Percentiles rank a stretch among this genome's conserved stretches.
Evolutionary conservation across 179 eudicot species (phyloP).

Genomic region (Amaranthus tricolor): DNA sequence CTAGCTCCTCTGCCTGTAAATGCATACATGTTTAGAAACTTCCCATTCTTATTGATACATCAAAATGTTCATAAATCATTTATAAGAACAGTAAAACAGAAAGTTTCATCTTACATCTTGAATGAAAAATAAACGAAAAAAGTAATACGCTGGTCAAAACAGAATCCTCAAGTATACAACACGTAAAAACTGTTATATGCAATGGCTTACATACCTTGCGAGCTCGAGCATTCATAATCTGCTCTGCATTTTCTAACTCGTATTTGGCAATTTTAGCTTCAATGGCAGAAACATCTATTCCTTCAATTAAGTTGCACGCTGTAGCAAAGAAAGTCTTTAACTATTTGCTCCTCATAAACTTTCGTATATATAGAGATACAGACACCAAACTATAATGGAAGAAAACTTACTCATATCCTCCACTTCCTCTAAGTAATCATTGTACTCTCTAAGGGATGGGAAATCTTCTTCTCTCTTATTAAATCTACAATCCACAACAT

Average conservation of each 20-base stretch:
- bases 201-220: conserved; percentile 59
- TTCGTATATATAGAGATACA: not conserved
- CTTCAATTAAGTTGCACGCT: conserved; percentile 79
- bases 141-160: not conserved
- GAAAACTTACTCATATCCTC: conserved; percentile 86
- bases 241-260: conserved; percentile 85
- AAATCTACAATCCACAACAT: conserved; percentile 42
- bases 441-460: conserved; percentile 75
- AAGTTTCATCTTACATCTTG: not conserved
- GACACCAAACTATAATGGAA: not conserved
- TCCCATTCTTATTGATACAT: not conserved
- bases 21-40: conserved; percentile 8
- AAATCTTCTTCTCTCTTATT: conserved; percentile 94
- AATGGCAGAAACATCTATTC: conserved; percentile 69
- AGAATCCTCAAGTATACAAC: conserved; percentile 14
- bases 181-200: conserved; percentile 5
- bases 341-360: conserved; percentile 2
- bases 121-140: not conserved
- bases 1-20: conserved; percentile 75
- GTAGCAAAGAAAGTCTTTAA: conserved; percentile 29
- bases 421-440: conserved; percentile 95
- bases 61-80: not conserved
- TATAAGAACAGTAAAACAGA: not conserved
- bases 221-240: conserved; percentile 87
- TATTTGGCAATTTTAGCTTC: conserved; percentile 74